These are phyloP conservation scores for Teratosphaeria zuluensis DNA, from an alignment of 2,329 filamentous ascomycete genomes.

Conservation along the genomic window DNA sequence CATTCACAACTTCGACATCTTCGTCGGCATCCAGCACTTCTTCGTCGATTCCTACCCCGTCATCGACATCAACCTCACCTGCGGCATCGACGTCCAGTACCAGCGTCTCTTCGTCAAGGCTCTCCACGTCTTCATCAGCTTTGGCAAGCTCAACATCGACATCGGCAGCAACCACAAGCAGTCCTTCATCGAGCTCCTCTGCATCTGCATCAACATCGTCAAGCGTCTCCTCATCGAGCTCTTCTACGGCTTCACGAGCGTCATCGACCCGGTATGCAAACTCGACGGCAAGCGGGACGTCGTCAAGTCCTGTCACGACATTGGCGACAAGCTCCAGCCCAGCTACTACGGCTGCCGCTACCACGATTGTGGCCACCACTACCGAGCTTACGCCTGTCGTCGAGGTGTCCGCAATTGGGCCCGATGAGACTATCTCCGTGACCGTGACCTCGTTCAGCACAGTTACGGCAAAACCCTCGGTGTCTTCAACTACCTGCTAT, in stretches of 20 bases:
- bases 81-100: background rate
- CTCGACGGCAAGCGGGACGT: background rate
- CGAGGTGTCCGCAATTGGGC: background rate
- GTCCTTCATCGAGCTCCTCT: background rate
- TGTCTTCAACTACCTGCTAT: constrained; percentile 27
- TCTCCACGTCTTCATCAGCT: background rate
- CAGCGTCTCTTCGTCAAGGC: background rate
- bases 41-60: background rate
- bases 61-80: background rate
- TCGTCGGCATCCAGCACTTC: background rate
- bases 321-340: background rate
- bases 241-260: background rate
- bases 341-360: background rate
- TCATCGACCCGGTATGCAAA: background rate
- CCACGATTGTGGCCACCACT: background rate
- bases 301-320: background rate
- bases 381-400: background rate
- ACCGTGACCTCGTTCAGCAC: constrained; percentile 1
- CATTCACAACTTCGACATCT: background rate
- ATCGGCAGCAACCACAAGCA: too few relatives aligned
- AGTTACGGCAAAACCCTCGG: constrained; percentile 8
- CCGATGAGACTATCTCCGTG: background rate
- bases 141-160: too few relatives aligned
- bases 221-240: background rate
- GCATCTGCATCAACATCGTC: background rate